phyloP scores from a whole-genome alignment of 2,329 filamentous ascomycete genomes.

The Diaporthe eres region DNA sequence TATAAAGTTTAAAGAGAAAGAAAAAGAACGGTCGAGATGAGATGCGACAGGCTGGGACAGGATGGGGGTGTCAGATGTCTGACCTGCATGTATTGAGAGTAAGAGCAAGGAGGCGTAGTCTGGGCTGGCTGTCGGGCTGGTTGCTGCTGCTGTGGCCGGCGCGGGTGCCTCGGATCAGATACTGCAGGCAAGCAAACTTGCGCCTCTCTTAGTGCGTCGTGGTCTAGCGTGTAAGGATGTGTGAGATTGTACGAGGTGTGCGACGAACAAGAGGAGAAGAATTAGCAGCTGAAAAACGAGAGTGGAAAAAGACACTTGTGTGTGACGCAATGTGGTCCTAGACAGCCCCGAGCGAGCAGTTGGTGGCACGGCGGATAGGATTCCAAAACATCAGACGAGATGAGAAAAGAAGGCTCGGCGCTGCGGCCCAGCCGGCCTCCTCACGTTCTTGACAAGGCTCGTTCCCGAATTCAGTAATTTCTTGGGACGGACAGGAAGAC shows the following conservation, averaged over 20 bases:
- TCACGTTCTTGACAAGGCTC: neutral
- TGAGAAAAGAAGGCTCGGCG: slow-evolving; percentile 6
- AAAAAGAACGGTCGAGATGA: neutral
- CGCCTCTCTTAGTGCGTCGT: neutral
- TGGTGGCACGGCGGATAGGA: neutral
- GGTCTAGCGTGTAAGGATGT: neutral
- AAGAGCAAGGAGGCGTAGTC: slow-evolving; percentile 18
- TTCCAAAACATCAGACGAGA: slow-evolving; percentile 28
- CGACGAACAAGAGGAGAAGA: neutral
- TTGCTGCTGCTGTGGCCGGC: neutral
- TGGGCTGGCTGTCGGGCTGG: slow-evolving; percentile 22
- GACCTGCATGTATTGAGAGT: slow-evolving; percentile 9
- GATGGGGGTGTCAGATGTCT: slow-evolving; percentile 19
- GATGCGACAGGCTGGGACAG: slow-evolving; percentile 17
- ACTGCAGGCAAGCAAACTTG: slow-evolving; percentile 15
- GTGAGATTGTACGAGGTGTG: neutral
- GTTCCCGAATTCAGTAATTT: neutral
- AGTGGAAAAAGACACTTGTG: neutral
- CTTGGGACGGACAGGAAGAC: neutral
- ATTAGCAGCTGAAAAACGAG: neutral
- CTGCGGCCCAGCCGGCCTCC: slow-evolving; percentile 6
- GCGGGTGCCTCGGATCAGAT: slow-evolving; percentile 26
- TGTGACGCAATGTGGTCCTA: slow-evolving; percentile 33
- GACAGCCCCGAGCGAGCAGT: neutral
- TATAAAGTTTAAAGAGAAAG: neutral